Evolutionary conservation across 1,284 basidiomycete genomes (phyloP), one percentile per base, ranked within the genome.

Genomic region (Apiotrichum siamense): DNA sequence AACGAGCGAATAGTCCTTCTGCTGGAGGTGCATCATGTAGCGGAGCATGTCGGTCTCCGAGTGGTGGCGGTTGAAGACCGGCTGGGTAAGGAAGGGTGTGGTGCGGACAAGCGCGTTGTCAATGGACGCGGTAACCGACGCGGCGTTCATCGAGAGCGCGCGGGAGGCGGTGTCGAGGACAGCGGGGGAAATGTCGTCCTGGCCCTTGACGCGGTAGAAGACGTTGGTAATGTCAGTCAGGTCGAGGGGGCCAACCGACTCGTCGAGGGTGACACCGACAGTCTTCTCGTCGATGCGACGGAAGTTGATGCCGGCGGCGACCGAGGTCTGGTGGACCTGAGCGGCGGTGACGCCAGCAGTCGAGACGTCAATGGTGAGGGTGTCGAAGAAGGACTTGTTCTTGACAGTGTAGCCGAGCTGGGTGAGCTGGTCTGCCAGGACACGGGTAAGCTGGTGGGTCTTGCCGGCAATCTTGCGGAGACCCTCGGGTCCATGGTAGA

Each of bases 11-110:
- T 97, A 82, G 71, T 98, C 94, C 77, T 97, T 97, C 50, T 84
- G 84, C 62, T 94, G 89, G 41, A 98, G 81, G 62, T 90, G 85
- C 76, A 91, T 84, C 70, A 98, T 89, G 76, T 97, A 97, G 41
- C 92, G 88, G 44, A 98, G 79, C 86, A 98, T 90, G 77, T 97
- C 90, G 2, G 94, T 97, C 78, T 98, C 94, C 9, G 90, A 94
- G 70, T 96, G 93, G 70, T 97, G 87, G 47, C 84, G 82, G 77
- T 92, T 92, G 78, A 97, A 98, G 40, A 97, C 88, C 0, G 87
- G 81, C 72, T 98, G 89, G 3, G 83, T 81, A 20, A 98, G 80
- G 77, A 85, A 89, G 45, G 80, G 74, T 4, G 87, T 87, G 9
- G 83, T 83, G 50, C 94, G 86, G 36, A 76, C 77, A 36, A 94